Evolutionary conservation across 495 filamentous ascomycete genomes (phyloP), one percentile per base, ranked within the genome.

Genomic region (Xylaria cubensis): DNA sequence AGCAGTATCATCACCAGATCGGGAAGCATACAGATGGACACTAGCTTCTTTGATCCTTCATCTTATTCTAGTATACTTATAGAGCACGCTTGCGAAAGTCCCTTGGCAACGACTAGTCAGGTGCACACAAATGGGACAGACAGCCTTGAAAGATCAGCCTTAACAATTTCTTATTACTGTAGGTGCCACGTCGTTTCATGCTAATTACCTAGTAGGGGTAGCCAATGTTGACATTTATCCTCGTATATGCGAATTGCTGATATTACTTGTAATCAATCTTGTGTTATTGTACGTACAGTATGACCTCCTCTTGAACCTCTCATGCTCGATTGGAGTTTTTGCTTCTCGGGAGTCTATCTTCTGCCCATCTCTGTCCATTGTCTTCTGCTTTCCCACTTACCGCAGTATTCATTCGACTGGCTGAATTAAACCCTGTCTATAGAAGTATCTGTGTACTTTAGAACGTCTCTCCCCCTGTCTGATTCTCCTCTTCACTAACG

Each of bases 11-110:
- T 59, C 62, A 67, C 63, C 63, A 72, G 42, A 66, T 67, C 51
- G 62, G 70, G 62, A 72, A 65, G 70, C 53, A 67, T 61, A 67
- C 65, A 67, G 61, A 56, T 56, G 19, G 15, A 41, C 65, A 67
- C 65, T 67, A 72, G 70, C 70, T 61, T 67, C 63, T 72, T 64
- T 67, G 59, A 72, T 72, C 63, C 51, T 72, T 67, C 63, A 67
- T 67, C 62, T 72, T 61, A 66, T 32, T 64, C 29, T n/a, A 51
- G 59, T 66, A 61, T 29, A 29, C 26, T 29, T 29, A 29, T 46
- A 62, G 44, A 58, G 66, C 66, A 59, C 21, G 29, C 55, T 62
- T 71, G 62, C 29, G 61, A 50, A 71, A 65, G 51, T 32, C 62
- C 36, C 51, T 26, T 71, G 32, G 46, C 55, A 51, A 36, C 24